Percentiles rank a stretch among this genome's conserved stretches.
These are phyloP conservation scores for Oryza meyeriana DNA, from an alignment of 176 grass and related monocot species.

Conservation along the genomic window DNA sequence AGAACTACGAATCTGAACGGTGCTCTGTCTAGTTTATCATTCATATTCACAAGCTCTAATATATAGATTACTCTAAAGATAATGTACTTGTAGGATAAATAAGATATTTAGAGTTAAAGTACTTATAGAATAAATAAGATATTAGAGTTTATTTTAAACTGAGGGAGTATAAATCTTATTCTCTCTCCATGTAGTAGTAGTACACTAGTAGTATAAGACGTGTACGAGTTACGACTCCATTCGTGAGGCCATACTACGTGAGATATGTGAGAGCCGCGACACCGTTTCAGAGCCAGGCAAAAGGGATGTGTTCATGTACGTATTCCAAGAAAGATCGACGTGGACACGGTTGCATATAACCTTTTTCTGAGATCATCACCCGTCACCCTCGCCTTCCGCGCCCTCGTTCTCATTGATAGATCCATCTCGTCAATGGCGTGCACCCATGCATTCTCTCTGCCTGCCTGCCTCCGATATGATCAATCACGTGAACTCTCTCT, in stretches of 20 bases:
- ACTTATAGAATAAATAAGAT: too few relatives aligned
- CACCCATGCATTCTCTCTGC: background rate
- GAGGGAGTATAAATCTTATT: too few relatives aligned
- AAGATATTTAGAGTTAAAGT: too few relatives aligned
- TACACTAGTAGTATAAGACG: background rate
- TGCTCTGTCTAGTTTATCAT: too few relatives aligned
- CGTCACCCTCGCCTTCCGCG: background rate
- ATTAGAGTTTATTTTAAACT: too few relatives aligned
- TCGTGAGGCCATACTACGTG: background rate
- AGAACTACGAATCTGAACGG: too few relatives aligned
- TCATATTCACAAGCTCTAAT: too few relatives aligned
- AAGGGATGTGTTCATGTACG: slow-evolving; percentile 47
- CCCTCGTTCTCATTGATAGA: too few relatives aligned
- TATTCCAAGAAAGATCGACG: slow-evolving; percentile 42
- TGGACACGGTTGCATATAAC: slow-evolving; percentile 8
- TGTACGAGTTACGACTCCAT: too few relatives aligned
- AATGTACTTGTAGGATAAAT: too few relatives aligned
- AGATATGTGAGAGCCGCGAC: background rate
- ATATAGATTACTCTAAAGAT: too few relatives aligned
- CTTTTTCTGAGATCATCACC: slow-evolving; percentile 24
- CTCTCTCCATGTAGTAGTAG: too few relatives aligned
- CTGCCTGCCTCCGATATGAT: background rate
- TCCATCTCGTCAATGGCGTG: slow-evolving; percentile 22
- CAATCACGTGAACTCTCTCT: slow-evolving; percentile 30
- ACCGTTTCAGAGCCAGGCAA: slow-evolving; percentile 15